Conservation (phyloP, 768 basidiomycete genomes). For the Infundibulicybe gibba region DNA sequence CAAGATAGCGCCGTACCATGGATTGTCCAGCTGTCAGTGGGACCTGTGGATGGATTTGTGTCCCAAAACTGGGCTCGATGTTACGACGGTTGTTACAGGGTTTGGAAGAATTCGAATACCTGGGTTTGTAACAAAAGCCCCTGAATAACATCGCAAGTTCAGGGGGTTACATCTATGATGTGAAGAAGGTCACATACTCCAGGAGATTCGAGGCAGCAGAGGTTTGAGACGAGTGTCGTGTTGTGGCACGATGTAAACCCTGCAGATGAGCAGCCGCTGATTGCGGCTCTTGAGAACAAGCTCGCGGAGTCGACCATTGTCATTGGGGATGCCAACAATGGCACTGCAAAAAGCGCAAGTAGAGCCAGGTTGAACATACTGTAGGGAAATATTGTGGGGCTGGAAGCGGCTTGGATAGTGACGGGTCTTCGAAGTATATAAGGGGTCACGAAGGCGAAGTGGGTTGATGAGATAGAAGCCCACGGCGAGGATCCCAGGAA, state of each 20-base stretch:
- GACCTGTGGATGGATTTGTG: conserved; percentile 58
- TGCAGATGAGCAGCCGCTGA: conserved; percentile 48
- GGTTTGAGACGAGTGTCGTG: conserved; percentile 35
- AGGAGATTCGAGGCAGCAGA: conserved; percentile 67
- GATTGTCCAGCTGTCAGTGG: conserved; percentile 68
- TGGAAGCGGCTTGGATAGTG: no score
- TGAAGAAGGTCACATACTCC: conserved; percentile 40
- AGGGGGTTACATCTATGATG: not conserved
- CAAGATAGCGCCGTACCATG: conserved; percentile 44
- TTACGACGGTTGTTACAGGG: no score
- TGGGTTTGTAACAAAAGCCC: conserved; percentile 55
- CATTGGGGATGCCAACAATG: no score
- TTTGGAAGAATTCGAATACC: conserved; percentile 11
- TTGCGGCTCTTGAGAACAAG: not conserved
- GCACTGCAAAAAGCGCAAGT: no score
- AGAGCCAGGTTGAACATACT: no score
- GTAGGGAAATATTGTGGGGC: no score
- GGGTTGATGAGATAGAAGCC: no score
- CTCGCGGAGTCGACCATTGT: no score
- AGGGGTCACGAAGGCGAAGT: no score
- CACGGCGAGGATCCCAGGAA: no score
- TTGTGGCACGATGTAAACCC: conserved; percentile 54
- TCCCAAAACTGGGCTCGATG: conserved; percentile 63
- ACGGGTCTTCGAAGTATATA: no score
- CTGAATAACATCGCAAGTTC: conserved; percentile 26